These are phyloP conservation scores for Leptodermis oblonga DNA, from an alignment of 257 asterid species.

Conservation along the genomic window DNA sequence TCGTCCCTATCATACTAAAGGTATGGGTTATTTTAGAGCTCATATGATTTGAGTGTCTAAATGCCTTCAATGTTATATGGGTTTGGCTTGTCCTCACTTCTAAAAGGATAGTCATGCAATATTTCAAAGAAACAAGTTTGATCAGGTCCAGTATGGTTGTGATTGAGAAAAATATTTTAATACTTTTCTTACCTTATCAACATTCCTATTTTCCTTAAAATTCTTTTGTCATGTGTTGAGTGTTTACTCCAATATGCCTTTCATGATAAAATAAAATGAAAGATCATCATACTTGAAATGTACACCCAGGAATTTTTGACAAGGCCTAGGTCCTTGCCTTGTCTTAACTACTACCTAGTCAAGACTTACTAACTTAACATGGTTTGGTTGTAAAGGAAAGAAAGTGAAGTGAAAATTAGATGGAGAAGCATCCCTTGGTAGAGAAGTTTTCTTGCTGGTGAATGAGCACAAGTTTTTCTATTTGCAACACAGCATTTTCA, in stretches of 20 bases:
- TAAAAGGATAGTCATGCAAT: background rate
- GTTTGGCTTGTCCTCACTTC: background rate
- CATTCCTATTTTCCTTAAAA: background rate
- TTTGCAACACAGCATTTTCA: background rate
- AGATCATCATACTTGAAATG: background rate
- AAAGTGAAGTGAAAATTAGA: background rate
- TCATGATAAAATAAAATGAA: background rate
- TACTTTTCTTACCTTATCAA: background rate
- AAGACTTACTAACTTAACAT: background rate
- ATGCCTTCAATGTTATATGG: background rate
- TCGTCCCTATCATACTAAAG: slow-evolving; percentile 78
- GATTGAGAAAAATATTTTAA: background rate
- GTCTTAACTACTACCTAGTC: background rate
- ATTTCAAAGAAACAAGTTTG: background rate
- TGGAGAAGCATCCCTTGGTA: background rate
- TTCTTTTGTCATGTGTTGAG: background rate
- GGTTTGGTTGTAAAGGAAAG: background rate
- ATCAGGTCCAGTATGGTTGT: background rate
- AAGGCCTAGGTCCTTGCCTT: background rate
- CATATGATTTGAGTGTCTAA: background rate
- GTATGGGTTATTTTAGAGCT: slow-evolving; percentile 26
- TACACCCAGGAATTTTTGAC: background rate
- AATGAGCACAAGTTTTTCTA: background rate
- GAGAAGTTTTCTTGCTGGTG: background rate
- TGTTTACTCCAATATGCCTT: background rate